Base-by-base conservation (phyloP, 345 rosid species). In the Pelargonium nanum region DNA sequence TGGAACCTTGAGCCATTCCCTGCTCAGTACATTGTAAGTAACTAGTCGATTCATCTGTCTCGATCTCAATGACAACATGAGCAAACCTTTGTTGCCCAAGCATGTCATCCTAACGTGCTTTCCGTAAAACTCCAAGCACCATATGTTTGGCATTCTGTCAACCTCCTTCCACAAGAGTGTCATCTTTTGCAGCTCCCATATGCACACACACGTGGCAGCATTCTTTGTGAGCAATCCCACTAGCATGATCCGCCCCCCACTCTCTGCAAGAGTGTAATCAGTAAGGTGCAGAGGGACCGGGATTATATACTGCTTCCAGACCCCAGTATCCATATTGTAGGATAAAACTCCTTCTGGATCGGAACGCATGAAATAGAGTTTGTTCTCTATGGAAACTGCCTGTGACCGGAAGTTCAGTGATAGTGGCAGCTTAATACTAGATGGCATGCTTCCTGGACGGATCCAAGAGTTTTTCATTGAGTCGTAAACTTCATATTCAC, bases 161-260 rank as follows among this genome's bases (percentile, higher is more conserved):
- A 93, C 99, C 99, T 93, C 99, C 99, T 85, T 93, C 99, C 99
- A 93, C 84, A 93, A 76, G 75, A 93, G 85, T 45, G 94, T 89
- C 99, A 93, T 93, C 83, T 81, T 93, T 80, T 93, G 99, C 83
- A 93, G 94, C 85, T 89, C 99, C 96, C 96, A 89, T 74, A 89
- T 77, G 81, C 96, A 93, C 62, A 93, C 96, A 30, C 99, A 93
- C 2, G 99, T 89, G 63, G 99, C 99, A 1, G 99, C 99, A 55
- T 93, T 89, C 70, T 87, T 93, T 0, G 85, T 84, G 68, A 93
- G 86, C 78, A 89, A 73, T 56, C 99, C 99, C 63, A 85, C 99
- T 4, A 93, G 86, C 87, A 93, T 80, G 79, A 93, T 77, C 67
- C 83, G 77, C 53, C 90, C 97, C 4, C 74, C 87, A 53, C 80